Conservation (phyloP, 345 rosid genomes). For the Camelina neglecta region DNA sequence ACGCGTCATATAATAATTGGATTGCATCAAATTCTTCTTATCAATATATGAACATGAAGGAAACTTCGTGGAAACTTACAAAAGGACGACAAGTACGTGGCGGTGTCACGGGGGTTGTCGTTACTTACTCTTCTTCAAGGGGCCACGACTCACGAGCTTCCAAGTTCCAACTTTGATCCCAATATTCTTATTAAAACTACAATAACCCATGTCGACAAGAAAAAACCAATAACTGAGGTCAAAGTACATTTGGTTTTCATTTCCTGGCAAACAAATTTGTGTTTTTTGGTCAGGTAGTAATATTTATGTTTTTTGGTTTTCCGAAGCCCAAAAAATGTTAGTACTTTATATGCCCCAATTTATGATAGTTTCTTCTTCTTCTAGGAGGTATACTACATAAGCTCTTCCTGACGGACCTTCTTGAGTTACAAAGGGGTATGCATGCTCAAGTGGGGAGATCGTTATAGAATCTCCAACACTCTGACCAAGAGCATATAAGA, state of each 20-base stretch:
- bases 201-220: neutral
- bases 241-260: neutral
- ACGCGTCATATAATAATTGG: conserved; percentile 33
- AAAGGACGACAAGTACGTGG: conserved; percentile 39
- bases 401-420: neutral
- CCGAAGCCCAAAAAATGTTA: conserved; percentile 8
- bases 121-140: conserved; percentile 8
- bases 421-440: neutral
- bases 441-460: neutral
- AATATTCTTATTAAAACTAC: neutral
- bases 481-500: neutral
- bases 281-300: neutral
- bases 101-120: conserved; percentile 35
- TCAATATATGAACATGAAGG: neutral
- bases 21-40: conserved; percentile 14
- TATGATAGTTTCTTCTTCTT: too few relatives aligned
- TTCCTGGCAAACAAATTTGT: neutral
- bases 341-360: conserved; percentile 8
- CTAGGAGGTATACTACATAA: too few relatives aligned
- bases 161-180: conserved; percentile 11
- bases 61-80: conserved; percentile 39
- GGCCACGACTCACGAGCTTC: conserved; percentile 31
- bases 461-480: neutral
- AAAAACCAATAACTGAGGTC: neutral
- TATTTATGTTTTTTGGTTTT: neutral